These are phyloP conservation scores for Davidsoniella neocaledoniae DNA, from an alignment of 2,329 filamentous ascomycete species.

Conservation along the genomic window DNA sequence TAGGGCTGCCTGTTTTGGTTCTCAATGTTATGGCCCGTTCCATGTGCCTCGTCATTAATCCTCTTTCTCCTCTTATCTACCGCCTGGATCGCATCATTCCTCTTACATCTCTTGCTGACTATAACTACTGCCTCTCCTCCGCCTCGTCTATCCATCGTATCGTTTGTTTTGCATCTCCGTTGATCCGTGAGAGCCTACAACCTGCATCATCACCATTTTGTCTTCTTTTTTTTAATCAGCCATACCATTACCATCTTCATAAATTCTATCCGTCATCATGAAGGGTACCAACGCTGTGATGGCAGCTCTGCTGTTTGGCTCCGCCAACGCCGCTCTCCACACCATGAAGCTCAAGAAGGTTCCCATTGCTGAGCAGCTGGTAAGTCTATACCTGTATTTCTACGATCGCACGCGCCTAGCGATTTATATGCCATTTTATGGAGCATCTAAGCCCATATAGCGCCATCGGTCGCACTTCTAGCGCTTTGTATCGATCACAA, in stretches of 20 bases:
- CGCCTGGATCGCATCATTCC: background rate
- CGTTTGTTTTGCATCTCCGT: constrained; percentile 6
- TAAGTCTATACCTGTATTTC: constrained; percentile 27
- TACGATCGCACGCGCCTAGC: background rate
- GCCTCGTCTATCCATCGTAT: constrained; percentile 1
- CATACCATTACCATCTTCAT: background rate
- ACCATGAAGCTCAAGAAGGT: constrained; percentile 98
- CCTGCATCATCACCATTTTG: background rate
- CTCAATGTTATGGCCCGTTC: too few species aligned
- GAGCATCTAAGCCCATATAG: background rate
- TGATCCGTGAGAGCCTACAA: constrained; percentile 7
- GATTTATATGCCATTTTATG: background rate
- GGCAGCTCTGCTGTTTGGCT: constrained; percentile 65
- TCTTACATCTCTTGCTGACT: background rate
- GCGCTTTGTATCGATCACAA: background rate
- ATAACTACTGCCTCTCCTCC: constrained; percentile 2
- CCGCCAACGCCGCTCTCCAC: constrained; percentile 73
- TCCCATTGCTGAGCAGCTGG: constrained; percentile 78
- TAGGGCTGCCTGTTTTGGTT: too few species aligned
- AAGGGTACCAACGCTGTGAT: constrained; percentile 82
- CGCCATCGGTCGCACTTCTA: constrained; percentile 4
- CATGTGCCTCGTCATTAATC: too few species aligned
- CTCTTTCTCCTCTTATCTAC: too few species aligned
- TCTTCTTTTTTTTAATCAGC: background rate
- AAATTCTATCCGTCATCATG: constrained; percentile 9